Percentiles rank a stretch among this genome's conserved stretches.
Evolutionary conservation across 345 rosid genomes (phyloP).

Genomic region (Geranium rotundifolium): DNA sequence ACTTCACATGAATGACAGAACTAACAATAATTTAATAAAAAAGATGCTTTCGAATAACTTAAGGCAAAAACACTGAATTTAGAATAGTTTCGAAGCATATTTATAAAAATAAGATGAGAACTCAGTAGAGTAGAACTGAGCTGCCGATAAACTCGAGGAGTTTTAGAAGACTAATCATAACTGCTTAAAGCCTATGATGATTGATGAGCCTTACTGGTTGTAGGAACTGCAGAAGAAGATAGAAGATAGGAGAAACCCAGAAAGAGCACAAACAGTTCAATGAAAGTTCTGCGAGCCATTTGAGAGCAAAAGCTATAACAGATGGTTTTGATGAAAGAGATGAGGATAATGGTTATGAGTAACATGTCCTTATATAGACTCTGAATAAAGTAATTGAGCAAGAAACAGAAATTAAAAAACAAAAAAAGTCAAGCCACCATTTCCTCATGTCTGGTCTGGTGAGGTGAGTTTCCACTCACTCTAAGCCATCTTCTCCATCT

Average conservation of each 20-base stretch:
- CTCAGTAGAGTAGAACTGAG: no score
- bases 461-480: background rate
- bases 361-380: background rate
- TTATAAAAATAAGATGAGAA: no score
- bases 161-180: background rate
- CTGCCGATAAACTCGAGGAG: no score
- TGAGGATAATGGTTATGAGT: background rate
- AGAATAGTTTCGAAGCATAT: no score
- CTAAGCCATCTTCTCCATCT: background rate
- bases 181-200: background rate
- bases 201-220: conserved; percentile 19
- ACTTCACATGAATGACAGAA: no score
- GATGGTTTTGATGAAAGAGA: background rate
- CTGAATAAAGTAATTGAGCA: background rate
- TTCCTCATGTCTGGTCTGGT: background rate
- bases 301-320: background rate
- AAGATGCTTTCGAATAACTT: no score
- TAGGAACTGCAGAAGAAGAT: conserved; percentile 19
- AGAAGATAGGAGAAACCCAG: conserved; percentile 23
- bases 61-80: no score
- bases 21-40: no score
- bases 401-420: no score
- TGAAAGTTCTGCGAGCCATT: conserved; percentile 9
- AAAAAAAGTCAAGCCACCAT: background rate
- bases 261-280: conserved; percentile 17